Conservation (phyloP, 306 rosid genomes). For the Casuarina equisetifolia region DNA sequence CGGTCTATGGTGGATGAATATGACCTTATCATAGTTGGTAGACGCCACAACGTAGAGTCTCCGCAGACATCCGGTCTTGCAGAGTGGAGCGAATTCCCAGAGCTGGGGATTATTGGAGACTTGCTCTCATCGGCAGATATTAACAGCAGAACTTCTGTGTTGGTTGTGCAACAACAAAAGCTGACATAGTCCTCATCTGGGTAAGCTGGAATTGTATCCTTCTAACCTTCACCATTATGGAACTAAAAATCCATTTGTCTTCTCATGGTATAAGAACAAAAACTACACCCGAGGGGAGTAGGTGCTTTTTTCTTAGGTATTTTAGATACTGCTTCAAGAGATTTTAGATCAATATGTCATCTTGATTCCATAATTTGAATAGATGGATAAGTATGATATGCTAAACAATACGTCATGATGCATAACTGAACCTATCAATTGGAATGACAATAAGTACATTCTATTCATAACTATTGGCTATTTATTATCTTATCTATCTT, state of each 20-base stretch:
- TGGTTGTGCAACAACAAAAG: conserved; percentile 63
- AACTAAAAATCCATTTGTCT: too few relatives aligned
- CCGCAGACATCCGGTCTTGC: conserved; percentile 51
- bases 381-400: too few relatives aligned
- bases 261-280: background rate
- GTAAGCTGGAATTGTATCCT: too few relatives aligned
- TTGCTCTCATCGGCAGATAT: conserved; percentile 63
- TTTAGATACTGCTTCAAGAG: background rate
- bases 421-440: too few relatives aligned
- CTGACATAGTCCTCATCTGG: background rate
- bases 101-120: conserved; percentile 63
- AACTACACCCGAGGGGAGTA: background rate
- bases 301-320: background rate
- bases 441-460: too few relatives aligned
- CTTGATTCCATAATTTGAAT: too few relatives aligned
- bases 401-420: too few relatives aligned
- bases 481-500: too few relatives aligned
- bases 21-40: conserved; percentile 63
- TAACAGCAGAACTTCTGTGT: conserved; percentile 38
- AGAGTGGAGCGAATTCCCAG: conserved; percentile 67
- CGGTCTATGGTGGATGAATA: conserved; percentile 31
- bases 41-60: conserved; percentile 26
- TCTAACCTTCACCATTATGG: too few relatives aligned
- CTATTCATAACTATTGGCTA: too few relatives aligned
- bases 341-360: too few relatives aligned